Percentiles rank a stretch among this genome's conserved stretches.
These are phyloP conservation scores for Coniferiporia sulphurascens DNA, from an alignment of 1,284 basidiomycete genomes.

Conservation along the genomic window DNA sequence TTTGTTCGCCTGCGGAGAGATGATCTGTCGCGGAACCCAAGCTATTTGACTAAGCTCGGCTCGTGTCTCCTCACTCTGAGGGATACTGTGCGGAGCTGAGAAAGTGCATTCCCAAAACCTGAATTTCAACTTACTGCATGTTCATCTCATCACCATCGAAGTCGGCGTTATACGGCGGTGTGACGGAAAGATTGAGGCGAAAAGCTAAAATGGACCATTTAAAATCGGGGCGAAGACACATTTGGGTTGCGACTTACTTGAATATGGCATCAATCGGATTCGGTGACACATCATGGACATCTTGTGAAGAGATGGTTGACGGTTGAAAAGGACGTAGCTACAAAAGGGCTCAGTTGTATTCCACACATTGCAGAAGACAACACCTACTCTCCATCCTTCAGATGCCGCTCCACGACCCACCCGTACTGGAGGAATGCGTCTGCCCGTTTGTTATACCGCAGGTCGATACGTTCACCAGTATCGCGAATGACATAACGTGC, in stretches of 20 bases:
- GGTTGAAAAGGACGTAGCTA: conserved; percentile 95
- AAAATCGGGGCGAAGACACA: conserved; percentile 19
- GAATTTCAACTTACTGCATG: conserved; percentile 75
- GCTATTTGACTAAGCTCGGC: conserved; percentile 97
- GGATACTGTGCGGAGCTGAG: conserved; percentile 56
- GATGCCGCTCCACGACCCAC: conserved; percentile 97
- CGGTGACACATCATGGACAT: conserved; percentile 99
- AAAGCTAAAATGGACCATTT: conserved; percentile 58
- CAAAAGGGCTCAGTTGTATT: conserved; percentile 15
- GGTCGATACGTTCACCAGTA: conserved; percentile 95
- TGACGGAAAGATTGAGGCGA: conserved; percentile 77
- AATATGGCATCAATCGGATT: conserved; percentile 97
- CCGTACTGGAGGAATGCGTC: conserved; percentile 97
- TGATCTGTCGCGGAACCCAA: conserved; percentile 99
- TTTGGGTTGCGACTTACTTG: conserved; percentile 60
- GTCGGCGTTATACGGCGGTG: conserved; percentile 92
- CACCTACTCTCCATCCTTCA: conserved; percentile 95
- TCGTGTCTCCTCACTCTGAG: conserved; percentile 98
- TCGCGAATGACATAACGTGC: conserved; percentile 97
- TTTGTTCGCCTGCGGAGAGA: conserved; percentile 99
- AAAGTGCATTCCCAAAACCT: background rate
- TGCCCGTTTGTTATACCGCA: conserved; percentile 97
- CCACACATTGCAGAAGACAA: background rate
- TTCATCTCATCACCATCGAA: conserved; percentile 99
- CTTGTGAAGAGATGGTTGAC: conserved; percentile 97